Evolutionary conservation across 305 asterid species (phyloP), one percentile per base, ranked within the genome.

Genomic region (Caryopteris hybrid): DNA sequence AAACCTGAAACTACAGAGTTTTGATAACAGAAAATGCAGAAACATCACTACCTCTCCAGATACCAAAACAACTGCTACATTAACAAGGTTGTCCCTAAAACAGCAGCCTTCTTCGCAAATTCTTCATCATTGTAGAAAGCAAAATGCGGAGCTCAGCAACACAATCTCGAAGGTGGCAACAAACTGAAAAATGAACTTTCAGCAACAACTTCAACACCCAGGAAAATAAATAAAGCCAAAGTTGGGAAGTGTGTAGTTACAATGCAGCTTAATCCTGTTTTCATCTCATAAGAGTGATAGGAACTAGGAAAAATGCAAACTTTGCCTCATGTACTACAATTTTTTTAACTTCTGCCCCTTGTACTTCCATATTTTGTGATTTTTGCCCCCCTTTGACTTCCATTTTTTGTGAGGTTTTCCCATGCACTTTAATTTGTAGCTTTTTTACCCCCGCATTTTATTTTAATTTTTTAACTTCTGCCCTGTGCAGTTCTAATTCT

Each of bases 151-250:
- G 46, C 45, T 22, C 34, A 8, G 61, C 36, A 59, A 14, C n/a
- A 38, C 56, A 11, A 20, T 29, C 74, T 50, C 23, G 48, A 58
- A 21, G 48, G 48, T 38, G n/a, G 53, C 54, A 38, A 41, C 42
- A 7, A 42, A 54, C 71, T 11, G 45, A 10, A 16, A 51, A 51
- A 54, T 25, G 46, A 60, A 17, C 45, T 71, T 5, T 84, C 85
- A 84, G 38, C 65, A 75, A 48, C 74, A 76, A 65, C 87, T 78
- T 84, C 80, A 71, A n/a, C n/a, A 50, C 34, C 50, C 22, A 2
- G 41, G 29, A 12, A 59, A 65, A 53, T 6, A 61, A 21, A 48
- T 12, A 22, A 61, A 21, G 18, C 4, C 27, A 27, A 22, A 5
- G 55, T 52, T n/a, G 63, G 56, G n/a, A n/a, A n/a, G 8, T 1